phyloP scores from a whole-genome alignment of 2,329 filamentous ascomycete genomes.

The Cercospora beticola region DNA sequence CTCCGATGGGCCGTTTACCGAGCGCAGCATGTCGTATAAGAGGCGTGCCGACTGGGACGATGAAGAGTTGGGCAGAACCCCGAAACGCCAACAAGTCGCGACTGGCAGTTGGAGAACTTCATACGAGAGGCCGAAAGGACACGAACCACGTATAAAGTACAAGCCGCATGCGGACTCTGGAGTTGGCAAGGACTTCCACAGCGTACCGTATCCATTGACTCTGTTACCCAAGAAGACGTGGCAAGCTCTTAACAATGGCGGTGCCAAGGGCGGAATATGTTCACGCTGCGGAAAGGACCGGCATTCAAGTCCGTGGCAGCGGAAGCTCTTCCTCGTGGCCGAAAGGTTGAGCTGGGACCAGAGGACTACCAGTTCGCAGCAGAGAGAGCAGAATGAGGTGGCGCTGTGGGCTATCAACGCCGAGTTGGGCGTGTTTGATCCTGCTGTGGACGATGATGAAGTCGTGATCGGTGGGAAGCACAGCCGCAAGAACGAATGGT shows the following conservation, averaged over 20 bases:
- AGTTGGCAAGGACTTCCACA: conserved; percentile 23
- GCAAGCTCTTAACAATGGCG: conserved; percentile 21
- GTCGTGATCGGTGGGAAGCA: conserved; percentile 22
- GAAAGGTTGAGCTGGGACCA: conserved; percentile 24
- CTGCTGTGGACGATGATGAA: conserved; percentile 23
- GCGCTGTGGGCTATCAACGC: conserved; percentile 26
- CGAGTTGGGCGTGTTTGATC: conserved; percentile 26
- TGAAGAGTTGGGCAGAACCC: too few relatives aligned
- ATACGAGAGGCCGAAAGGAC: background rate
- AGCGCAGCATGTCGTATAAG: background rate
- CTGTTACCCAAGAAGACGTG: conserved; percentile 24
- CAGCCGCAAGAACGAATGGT: conserved; percentile 20
- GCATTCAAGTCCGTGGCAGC: conserved; percentile 16
- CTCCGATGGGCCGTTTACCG: background rate
- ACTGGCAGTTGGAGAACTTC: conserved; percentile 6
- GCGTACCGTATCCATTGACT: conserved; percentile 23
- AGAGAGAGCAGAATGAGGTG: conserved; percentile 25
- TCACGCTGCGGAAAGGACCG: conserved; percentile 22
- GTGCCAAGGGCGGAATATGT: conserved; percentile 18
- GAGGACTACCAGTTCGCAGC: conserved; percentile 12
- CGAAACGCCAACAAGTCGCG: background rate
- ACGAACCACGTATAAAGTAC: conserved; percentile 15
- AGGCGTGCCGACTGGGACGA: background rate
- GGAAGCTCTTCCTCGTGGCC: conserved; percentile 29
- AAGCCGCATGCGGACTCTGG: conserved; percentile 21